Conservation (phyloP, 768 basidiomycete genomes). For the Nidularia sp. region DNA sequence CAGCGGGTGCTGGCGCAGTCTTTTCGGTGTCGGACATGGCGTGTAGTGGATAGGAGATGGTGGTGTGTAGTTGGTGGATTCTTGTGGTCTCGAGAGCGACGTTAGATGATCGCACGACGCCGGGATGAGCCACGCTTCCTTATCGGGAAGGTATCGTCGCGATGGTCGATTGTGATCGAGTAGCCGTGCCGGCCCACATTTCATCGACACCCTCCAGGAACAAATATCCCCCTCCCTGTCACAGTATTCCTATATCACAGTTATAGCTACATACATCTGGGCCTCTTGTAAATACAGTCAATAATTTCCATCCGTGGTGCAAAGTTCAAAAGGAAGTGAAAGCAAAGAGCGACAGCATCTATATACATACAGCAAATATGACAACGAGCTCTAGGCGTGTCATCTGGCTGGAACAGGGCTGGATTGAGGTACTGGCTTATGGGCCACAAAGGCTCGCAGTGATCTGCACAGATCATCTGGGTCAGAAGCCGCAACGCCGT, state of each 20-base stretch:
- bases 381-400: no score
- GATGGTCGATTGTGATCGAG: not conserved
- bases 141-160: not conserved
- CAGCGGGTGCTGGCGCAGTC: slow-evolving; percentile 27
- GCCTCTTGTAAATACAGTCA: no score
- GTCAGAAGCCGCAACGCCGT: slow-evolving; percentile 12
- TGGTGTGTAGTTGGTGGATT: slow-evolving; percentile 5
- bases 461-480: slow-evolving; percentile 38
- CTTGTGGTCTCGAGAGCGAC: slow-evolving; percentile 5
- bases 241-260: no score
- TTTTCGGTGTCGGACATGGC: slow-evolving; percentile 64
- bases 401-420: no score
- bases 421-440: no score
- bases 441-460: slow-evolving; percentile 53
- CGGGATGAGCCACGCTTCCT: no score
- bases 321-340: no score
- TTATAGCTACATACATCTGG: no score
- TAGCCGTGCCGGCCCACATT: not conserved
- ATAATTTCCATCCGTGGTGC: no score
- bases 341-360: no score
- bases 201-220: not conserved
- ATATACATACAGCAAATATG: no score
- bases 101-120: not conserved
- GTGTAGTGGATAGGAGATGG: slow-evolving; percentile 8
- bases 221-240: no score